Conservation (phyloP, 2,329 filamentous ascomycete species). For the Pyrenochaeta sp. region DNA sequence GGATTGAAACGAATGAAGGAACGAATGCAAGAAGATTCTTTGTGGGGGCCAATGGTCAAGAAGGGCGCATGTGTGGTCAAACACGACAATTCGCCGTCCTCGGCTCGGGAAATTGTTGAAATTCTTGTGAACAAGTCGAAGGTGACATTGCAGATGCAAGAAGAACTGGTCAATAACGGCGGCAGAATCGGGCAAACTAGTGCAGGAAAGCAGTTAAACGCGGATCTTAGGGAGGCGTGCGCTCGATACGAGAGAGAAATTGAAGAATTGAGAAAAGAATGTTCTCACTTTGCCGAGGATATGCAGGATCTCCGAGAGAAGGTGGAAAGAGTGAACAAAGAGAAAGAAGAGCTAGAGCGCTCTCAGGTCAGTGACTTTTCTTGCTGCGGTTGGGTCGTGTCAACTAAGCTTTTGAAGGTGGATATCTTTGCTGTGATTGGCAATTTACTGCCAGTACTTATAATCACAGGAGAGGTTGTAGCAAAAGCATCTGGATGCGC, state of each 20-base stretch:
- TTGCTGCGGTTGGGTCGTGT: background rate
- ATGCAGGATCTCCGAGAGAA: background rate
- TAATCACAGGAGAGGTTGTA: background rate
- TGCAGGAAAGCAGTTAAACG: background rate
- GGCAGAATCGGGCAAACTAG: background rate
- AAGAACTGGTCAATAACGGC: background rate
- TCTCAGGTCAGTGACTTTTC: background rate
- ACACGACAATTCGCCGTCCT: background rate
- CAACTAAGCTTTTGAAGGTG: background rate
- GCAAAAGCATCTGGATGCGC: background rate
- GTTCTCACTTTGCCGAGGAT: background rate
- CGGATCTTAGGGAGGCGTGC: background rate
- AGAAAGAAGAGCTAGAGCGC: background rate
- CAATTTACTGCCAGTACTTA: background rate
- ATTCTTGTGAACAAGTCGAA: background rate
- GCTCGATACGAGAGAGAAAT: background rate
- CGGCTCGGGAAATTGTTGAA: background rate
- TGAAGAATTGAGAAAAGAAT: background rate
- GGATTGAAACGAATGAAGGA: background rate
- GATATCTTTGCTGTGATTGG: background rate
- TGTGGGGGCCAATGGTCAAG: constrained; percentile 1
- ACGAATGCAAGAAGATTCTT: background rate
- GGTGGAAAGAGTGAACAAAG: background rate
- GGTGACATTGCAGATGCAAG: background rate
- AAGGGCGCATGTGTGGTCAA: background rate